Evolutionary conservation across 108 stramenopile genomes (phyloP), one percentile per base, ranked within the genome.

Genomic region (Poteriospumella lacustris): DNA sequence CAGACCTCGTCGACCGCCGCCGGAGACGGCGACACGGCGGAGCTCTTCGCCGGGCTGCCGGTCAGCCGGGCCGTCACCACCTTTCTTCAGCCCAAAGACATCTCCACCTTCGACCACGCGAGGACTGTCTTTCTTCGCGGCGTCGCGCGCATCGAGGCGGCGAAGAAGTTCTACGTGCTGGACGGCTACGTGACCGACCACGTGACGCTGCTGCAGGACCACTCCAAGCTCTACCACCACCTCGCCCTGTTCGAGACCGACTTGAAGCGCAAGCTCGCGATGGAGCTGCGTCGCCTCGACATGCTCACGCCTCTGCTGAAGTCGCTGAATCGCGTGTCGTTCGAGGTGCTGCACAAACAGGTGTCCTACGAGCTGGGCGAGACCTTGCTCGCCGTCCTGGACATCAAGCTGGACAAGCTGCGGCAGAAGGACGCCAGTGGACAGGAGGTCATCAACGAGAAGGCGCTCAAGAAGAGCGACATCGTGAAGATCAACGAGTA

Each of bases 111-210:
- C 47, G 70, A 73, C 5, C 9, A 5, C 12, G 70, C 70, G 19
- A 73, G 70, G 36, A 3, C 42, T 34, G 70, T 73, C 29, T 73
- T 52, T 56, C 70, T 73, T 5, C 36, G 70, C 3, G 43, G 40
- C 12, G 70, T 34, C 9, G 70, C 70, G 5, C 36, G 70, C 26
- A 52, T 73, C 26, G 70, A 73, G 42, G 3, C 70, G 31, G 70
- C 70, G 3, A 73, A 73, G 41, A 73, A 73, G 41, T 52, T 33
- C 24, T 73, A 29, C 42, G 44, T 56, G 9, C 28, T 73, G 3
- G 70, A 73, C 42, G 70, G 70, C 28, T 73, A 29, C 36, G 70
- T 73, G 5, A 73, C 70, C 5, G 70, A 73, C 42, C 70, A 73
- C 36, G 70, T 73, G 40, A 38, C 12, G 9, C 42, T 73, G 28